Conservation (phyloP, 169 alveolate genomes). For the Plasmodium vivax region DNA sequence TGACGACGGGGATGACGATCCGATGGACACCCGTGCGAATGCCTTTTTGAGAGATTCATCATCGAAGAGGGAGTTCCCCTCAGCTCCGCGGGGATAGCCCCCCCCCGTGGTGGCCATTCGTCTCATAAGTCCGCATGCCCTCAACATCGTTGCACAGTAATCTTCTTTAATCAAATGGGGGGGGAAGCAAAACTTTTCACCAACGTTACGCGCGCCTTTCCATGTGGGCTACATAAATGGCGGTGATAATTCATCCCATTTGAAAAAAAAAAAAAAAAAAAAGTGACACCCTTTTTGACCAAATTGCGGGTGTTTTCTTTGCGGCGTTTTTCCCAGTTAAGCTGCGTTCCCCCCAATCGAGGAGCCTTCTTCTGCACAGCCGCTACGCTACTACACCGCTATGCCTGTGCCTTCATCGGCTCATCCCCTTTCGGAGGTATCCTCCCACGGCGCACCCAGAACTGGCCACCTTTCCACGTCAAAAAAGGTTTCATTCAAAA, state of each 20-base stretch:
- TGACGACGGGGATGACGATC: neutral
- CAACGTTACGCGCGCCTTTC: neutral
- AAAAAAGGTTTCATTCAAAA: slow-evolving; percentile 6
- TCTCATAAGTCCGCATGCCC: neutral
- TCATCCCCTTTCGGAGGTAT: neutral
- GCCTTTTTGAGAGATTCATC: slow-evolving; percentile 40
- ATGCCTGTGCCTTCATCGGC: neutral
- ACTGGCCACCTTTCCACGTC: too few relatives aligned
- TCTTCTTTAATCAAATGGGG: neutral
- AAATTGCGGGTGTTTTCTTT: too few relatives aligned
- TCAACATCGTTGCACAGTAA: neutral
- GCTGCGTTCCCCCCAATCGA: too few relatives aligned
- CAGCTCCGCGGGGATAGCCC: neutral
- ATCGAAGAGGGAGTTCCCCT: neutral
- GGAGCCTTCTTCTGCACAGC: neutral
- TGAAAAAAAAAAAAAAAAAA: slow-evolving; percentile 1
- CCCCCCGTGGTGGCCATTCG: neutral
- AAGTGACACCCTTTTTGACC: neutral
- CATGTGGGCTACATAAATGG: neutral
- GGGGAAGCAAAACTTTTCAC: neutral
- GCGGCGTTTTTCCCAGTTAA: neutral
- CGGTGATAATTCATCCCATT: neutral
- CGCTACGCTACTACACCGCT: neutral
- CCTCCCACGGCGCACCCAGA: neutral
- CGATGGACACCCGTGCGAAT: slow-evolving; percentile 43